Evolutionary conservation across 345 rosid genomes (phyloP).

Genomic region (Euclidium syriacum): DNA sequence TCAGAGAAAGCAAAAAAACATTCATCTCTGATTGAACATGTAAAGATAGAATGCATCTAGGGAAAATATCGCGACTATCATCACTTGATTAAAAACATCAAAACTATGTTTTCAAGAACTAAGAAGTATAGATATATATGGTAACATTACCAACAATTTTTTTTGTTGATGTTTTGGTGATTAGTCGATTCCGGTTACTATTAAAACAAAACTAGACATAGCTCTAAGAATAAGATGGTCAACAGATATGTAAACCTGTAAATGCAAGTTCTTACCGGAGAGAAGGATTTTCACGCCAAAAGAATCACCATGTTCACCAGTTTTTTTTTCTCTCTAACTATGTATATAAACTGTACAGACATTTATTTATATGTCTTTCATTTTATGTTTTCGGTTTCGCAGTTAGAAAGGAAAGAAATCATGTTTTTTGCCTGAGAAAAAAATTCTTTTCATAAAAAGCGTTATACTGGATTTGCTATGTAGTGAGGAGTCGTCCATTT

Average conservation of each 20-base stretch:
- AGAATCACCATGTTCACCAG: not conserved
- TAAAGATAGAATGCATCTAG: not conserved
- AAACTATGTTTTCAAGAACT: not conserved
- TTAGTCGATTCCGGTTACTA: not conserved
- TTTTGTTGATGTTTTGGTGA: too few species aligned
- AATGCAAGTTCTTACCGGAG: slow-evolving; percentile 6
- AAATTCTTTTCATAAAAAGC: not conserved
- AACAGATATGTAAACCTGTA: not conserved
- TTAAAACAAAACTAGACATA: not conserved
- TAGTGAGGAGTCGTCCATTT: not conserved
- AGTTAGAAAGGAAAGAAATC: slow-evolving; percentile 19
- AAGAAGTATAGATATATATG: not conserved
- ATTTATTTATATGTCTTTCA: not conserved
- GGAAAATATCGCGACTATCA: not conserved
- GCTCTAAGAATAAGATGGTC: not conserved
- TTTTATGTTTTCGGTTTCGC: slow-evolving; percentile 12
- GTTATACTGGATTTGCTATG: slow-evolving; percentile 1
- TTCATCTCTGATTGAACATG: not conserved
- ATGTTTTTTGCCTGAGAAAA: slow-evolving; percentile 1
- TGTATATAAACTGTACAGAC: not conserved
- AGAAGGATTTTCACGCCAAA: slow-evolving; percentile 11
- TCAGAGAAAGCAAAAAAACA: too few species aligned
- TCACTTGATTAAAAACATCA: not conserved
- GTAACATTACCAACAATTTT: not conserved
- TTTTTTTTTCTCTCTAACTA: not conserved